phyloP scores from a whole-genome alignment of 441 rosid species.

The Eutrema salsugineum region DNA sequence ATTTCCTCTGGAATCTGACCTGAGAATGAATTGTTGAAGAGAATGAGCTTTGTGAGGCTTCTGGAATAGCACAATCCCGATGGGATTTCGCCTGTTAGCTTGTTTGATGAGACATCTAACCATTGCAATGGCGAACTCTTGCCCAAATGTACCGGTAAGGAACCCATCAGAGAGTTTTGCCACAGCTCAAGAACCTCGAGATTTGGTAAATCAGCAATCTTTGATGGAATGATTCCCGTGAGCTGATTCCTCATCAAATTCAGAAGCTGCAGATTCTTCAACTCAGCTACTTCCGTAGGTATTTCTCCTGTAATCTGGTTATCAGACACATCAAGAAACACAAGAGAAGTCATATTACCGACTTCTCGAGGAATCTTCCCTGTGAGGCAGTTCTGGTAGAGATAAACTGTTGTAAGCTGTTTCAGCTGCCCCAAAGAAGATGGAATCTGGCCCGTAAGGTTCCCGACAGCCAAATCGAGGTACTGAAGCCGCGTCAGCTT shows the following conservation, averaged over 20 bases:
- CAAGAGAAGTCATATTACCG: slow-evolving; percentile 49
- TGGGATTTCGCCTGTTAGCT: slow-evolving; percentile 63
- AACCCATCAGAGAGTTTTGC: slow-evolving; percentile 63
- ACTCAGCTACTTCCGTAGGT: slow-evolving; percentile 47
- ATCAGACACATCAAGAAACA: slow-evolving; percentile 66
- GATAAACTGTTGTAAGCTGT: slow-evolving; percentile 55
- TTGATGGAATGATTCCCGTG: slow-evolving; percentile 47
- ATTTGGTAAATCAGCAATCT: slow-evolving; percentile 52
- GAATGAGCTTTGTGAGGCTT: slow-evolving; percentile 77
- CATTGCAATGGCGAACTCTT: slow-evolving; percentile 53
- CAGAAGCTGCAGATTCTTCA: slow-evolving; percentile 58
- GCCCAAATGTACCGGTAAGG: slow-evolving; percentile 62
- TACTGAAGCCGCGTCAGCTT: slow-evolving; percentile 57
- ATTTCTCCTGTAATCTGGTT: slow-evolving; percentile 65
- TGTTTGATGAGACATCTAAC: slow-evolving; percentile 78
- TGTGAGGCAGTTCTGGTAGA: slow-evolving; percentile 55
- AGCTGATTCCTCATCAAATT: slow-evolving; percentile 72
- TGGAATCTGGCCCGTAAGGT: slow-evolving; percentile 60
- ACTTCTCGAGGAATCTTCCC: slow-evolving; percentile 66
- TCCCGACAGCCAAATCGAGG: slow-evolving; percentile 72
- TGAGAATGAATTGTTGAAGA: slow-evolving; percentile 70
- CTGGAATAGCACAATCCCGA: slow-evolving; percentile 52
- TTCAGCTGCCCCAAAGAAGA: slow-evolving; percentile 49
- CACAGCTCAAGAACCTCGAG: slow-evolving; percentile 70
- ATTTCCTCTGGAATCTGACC: slow-evolving; percentile 53